Evolutionary conservation across 768 basidiomycete genomes (phyloP).

Genomic region (Nidularia pulvinata): DNA sequence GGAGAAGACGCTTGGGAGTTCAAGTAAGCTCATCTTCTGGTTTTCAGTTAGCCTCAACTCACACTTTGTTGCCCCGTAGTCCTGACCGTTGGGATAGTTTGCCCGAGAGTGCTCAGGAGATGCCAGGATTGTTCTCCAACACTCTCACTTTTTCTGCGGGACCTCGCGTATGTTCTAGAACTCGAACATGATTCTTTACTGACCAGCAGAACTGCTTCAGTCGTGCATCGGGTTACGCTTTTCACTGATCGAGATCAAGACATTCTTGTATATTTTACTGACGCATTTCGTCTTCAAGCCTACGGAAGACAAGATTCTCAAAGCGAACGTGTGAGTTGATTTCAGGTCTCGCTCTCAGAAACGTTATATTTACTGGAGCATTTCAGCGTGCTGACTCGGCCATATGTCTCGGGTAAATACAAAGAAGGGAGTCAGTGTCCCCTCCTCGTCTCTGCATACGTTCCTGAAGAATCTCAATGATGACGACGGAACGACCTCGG

Average conservation of each 20-base stretch:
- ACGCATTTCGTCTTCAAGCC: slow-evolving; percentile 63
- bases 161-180: slow-evolving; percentile 59
- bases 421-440: slow-evolving; percentile 66
- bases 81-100: slow-evolving; percentile 84
- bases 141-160: slow-evolving; percentile 80
- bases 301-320: slow-evolving; percentile 51
- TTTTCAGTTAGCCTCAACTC: not conserved
- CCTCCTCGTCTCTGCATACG: slow-evolving; percentile 36
- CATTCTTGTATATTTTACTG: slow-evolving; percentile 69
- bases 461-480: not conserved
- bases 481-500: too few species aligned
- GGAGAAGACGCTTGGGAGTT: slow-evolving; percentile 83
- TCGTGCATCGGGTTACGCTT: slow-evolving; percentile 85
- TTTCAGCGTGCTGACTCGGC: slow-evolving; percentile 61
- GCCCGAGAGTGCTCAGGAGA: slow-evolving; percentile 62
- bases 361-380: not conserved
- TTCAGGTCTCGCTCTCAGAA: not conserved
- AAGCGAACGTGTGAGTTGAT: slow-evolving; percentile 59
- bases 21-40: slow-evolving; percentile 42
- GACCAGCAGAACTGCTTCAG: slow-evolving; percentile 28
- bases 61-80: slow-evolving; percentile 28
- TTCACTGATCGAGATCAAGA: slow-evolving; percentile 83
- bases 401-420: slow-evolving; percentile 54
- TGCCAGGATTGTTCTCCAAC: slow-evolving; percentile 74
- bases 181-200: not conserved